phyloP scores from a whole-genome alignment of 148 eudicot genomes.

The Cornus controversa region DNA sequence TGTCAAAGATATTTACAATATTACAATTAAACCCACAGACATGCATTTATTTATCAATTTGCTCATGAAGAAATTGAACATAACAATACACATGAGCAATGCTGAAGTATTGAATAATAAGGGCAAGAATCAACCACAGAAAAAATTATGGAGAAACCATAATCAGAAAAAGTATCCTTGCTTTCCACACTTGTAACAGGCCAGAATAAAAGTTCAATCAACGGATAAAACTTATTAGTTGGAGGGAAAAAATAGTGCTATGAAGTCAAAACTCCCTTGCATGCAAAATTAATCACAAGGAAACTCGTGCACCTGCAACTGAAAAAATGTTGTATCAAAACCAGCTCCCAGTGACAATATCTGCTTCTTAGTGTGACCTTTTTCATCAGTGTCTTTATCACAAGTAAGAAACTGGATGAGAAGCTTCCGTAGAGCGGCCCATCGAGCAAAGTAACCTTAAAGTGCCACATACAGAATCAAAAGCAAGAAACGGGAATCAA shows the following conservation, averaged over 20 bases:
- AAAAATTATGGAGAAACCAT: not conserved
- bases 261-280: no score
- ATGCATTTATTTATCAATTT: slow-evolving; percentile 3
- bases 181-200: not conserved
- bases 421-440: slow-evolving; percentile 84
- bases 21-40: slow-evolving; percentile 3
- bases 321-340: slow-evolving; percentile 96
- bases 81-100: not conserved
- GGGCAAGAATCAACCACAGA: not conserved
- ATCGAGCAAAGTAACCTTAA: slow-evolving; percentile 92
- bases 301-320: slow-evolving; percentile 61
- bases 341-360: slow-evolving; percentile 94
- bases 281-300: not conserved
- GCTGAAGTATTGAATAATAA: not conserved
- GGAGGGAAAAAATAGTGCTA: no score
- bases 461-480: slow-evolving; percentile 6
- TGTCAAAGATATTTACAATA: slow-evolving; percentile 29
- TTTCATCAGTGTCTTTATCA: slow-evolving; percentile 31
- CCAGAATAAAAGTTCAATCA: not conserved
- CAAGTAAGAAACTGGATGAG: slow-evolving; percentile 74
- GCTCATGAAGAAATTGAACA: not conserved
- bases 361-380: slow-evolving; percentile 64
- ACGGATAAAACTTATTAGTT: no score
- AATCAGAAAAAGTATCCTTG: not conserved
- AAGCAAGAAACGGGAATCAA: slow-evolving; percentile 4